phyloP scores from a whole-genome alignment of 305 asterid species.

The Fraxinus floribunda region DNA sequence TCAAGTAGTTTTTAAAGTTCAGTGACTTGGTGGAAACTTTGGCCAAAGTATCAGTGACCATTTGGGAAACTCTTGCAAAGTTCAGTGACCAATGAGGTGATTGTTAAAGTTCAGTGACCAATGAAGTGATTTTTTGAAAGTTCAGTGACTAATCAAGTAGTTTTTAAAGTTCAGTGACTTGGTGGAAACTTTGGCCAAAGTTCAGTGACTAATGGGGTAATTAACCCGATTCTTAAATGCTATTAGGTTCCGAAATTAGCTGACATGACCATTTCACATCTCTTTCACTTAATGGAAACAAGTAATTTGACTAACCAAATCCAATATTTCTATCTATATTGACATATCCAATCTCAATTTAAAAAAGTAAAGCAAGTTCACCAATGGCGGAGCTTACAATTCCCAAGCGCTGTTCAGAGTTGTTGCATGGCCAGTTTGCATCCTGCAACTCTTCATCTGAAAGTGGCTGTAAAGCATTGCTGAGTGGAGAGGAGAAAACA shows the following conservation, averaged over 20 bases:
- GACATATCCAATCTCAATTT: neutral
- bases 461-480: conserved; percentile 34
- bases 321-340: neutral
- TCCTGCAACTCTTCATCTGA: conserved; percentile 52
- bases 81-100: too few relatives aligned
- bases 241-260: neutral
- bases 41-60: too few relatives aligned
- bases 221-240: neutral
- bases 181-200: too few relatives aligned
- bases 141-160: too few relatives aligned
- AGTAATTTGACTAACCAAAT: neutral
- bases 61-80: too few relatives aligned
- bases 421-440: conserved; percentile 46
- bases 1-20: too few relatives aligned
- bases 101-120: too few relatives aligned
- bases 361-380: neutral
- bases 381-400: conserved; percentile 38
- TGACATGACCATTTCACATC: neutral
- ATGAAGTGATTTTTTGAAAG: too few relatives aligned
- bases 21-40: too few relatives aligned
- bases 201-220: too few relatives aligned
- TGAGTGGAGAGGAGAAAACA: conserved; percentile 33
- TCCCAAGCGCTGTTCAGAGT: conserved; percentile 45
- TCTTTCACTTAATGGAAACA: neutral
- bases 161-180: too few relatives aligned